phyloP scores from a whole-genome alignment of 2,329 filamentous ascomycete species.

The Pseudogymnoascus sp. region DNA sequence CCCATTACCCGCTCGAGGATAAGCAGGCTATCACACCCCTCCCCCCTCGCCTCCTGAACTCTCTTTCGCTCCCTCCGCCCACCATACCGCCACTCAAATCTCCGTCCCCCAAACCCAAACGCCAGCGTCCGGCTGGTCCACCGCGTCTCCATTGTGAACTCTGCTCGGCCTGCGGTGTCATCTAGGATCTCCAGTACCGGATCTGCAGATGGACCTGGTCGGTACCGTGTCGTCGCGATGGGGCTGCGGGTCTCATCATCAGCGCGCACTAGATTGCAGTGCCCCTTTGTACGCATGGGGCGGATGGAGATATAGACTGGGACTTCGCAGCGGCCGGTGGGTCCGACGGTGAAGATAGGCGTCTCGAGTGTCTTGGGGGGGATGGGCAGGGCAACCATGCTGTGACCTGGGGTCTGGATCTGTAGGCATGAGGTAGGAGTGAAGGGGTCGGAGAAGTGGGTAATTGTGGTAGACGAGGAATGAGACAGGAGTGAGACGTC shows the following conservation, averaged over 20 bases:
- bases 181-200: constrained; percentile 36
- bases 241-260: constrained; percentile 31
- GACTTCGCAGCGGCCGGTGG: constrained; percentile 29
- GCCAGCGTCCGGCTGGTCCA: constrained; percentile 40
- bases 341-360: constrained; percentile 37
- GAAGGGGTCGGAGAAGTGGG: constrained; percentile 28
- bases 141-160: constrained; percentile 27
- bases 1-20: constrained; percentile 41
- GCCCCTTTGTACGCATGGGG: constrained; percentile 39
- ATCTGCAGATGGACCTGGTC: constrained; percentile 46
- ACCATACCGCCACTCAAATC: constrained; percentile 51
- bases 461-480: constrained; percentile 11
- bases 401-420: constrained; percentile 41
- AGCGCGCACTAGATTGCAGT: constrained; percentile 41
- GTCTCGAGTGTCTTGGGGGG: constrained; percentile 35
- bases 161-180: neutral
- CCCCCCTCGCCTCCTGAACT: constrained; percentile 38
- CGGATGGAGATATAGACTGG: constrained; percentile 47
- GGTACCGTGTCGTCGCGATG: constrained; percentile 48
- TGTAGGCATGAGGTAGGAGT: constrained; percentile 39
- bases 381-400: constrained; percentile 36
- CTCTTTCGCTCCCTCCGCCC: constrained; percentile 39
- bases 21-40: constrained; percentile 38
- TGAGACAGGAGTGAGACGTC: constrained; percentile 1
- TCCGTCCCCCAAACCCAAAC: constrained; percentile 41